Conservation (phyloP, 805 yeast species). For the Metschnikowia borealis region DNA sequence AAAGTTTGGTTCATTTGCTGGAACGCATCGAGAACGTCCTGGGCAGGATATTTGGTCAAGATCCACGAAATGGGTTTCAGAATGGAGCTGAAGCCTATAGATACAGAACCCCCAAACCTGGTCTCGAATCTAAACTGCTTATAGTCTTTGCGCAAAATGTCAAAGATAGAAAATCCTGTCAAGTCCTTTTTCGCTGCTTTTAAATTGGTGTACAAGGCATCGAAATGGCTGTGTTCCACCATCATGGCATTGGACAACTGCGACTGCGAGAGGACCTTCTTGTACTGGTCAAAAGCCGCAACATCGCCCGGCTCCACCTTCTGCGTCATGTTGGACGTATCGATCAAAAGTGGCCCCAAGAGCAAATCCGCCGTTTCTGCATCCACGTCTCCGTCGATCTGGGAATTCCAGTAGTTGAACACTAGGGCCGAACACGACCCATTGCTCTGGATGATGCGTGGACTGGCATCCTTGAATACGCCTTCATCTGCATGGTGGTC, state of each 20-base stretch:
- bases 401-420: conserved; percentile 52
- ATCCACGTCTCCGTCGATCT: conserved; percentile 15
- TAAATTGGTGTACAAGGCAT: conserved; percentile 20
- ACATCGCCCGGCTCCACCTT: conserved; percentile 62
- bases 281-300: conserved; percentile 40
- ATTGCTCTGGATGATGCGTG: conserved; percentile 54
- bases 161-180: conserved; percentile 52
- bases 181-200: conserved; percentile 62
- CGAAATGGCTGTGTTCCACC: neutral
- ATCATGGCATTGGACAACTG: conserved; percentile 13
- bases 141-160: conserved; percentile 78
- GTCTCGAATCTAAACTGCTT: conserved; percentile 55
- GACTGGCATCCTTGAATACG: conserved; percentile 45
- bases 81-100: conserved; percentile 74
- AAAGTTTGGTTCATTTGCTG: conserved; percentile 17
- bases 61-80: conserved; percentile 63
- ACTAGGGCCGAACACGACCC: conserved; percentile 85
- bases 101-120: conserved; percentile 20
- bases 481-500: conserved; percentile 87
- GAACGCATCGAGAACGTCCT: conserved; percentile 24
- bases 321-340: conserved; percentile 63
- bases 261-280: conserved; percentile 14
- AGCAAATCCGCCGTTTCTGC: conserved; percentile 44
- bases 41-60: conserved; percentile 19
- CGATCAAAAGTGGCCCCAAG: conserved; percentile 68